A percentile compares a stretch with the other conserved stretches of the same genome.
Conservation (phyloP, 148 eudicot species). For the Oxyria digyna region DNA sequence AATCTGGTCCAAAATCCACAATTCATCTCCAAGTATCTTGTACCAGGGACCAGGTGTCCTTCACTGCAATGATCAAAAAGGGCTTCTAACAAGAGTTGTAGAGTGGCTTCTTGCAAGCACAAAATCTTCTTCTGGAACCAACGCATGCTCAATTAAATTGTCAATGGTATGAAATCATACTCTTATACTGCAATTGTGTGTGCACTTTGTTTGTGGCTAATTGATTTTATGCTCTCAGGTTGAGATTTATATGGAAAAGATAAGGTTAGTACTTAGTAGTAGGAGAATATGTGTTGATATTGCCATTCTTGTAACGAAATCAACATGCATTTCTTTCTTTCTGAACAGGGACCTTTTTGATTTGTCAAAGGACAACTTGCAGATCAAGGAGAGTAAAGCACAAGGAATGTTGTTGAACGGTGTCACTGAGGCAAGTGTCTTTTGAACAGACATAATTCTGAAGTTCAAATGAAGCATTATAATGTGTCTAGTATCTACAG, state of each 20-base stretch:
- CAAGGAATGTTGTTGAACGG: conserved; percentile 67
- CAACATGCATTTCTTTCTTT: conserved; percentile 4
- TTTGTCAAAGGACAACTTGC: conserved; percentile 78
- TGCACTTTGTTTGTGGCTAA: conserved; percentile 7
- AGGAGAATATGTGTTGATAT: not conserved
- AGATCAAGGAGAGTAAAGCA: conserved; percentile 71
- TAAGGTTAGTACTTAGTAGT: conserved; percentile 48
- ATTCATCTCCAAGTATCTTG: not conserved
- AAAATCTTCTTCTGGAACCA: conserved; percentile 25
- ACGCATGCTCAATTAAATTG: conserved; percentile 43
- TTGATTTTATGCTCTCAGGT: conserved; percentile 34
- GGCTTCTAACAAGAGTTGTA: conserved; percentile 72
- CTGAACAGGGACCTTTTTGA: conserved; percentile 81
- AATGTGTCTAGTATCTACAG: not conserved
- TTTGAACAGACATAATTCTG: not conserved
- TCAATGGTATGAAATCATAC: conserved; percentile 49
- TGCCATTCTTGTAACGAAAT: not conserved
- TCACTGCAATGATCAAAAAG: conserved; percentile 54
- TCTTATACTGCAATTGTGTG: not conserved
- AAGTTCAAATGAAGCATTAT: not conserved
- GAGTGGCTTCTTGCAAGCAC: conserved; percentile 49
- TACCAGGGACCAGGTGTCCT: conserved; percentile 62
- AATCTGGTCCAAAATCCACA: not conserved
- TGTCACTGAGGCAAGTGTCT: conserved; percentile 53
- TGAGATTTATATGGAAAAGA: conserved; percentile 94